phyloP scores from a whole-genome alignment of 169 alveolate genomes.

The Blepharisma undulans region DNA sequence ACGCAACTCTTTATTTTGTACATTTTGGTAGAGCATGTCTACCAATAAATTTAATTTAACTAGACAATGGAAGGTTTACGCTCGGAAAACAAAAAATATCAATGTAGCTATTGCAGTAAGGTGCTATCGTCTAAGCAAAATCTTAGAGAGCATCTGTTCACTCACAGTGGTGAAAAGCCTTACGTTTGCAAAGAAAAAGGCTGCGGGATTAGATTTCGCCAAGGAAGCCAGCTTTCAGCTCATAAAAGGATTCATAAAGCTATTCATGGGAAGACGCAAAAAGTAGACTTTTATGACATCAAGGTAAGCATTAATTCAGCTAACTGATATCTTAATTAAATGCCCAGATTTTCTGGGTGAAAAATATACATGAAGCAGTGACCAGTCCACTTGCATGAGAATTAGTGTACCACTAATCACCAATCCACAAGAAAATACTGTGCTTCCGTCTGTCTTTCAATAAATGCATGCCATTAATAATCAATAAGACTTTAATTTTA shows the following conservation, averaged over 20 bases:
- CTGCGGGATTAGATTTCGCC: conserved; percentile 47
- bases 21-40: background rate
- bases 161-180: conserved; percentile 56
- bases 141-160: conserved; percentile 49
- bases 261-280: background rate
- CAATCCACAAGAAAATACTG: background rate
- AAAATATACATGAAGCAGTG: background rate
- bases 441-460: background rate
- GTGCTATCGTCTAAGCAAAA: conserved; percentile 42
- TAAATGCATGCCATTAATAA: background rate
- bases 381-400: background rate
- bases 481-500: background rate
- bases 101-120: conserved; percentile 43
- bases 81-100: background rate
- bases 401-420: background rate
- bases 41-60: background rate
- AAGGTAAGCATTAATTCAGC: background rate
- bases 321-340: background rate
- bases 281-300: background rate
- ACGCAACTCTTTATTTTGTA: background rate
- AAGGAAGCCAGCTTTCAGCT: conserved; percentile 50
- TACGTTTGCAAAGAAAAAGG: conserved; percentile 44
- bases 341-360: background rate
- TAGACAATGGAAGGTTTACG: background rate
- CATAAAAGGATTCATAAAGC: conserved; percentile 48